phyloP scores from a whole-genome alignment of 208 protist genomes.

The Leishmania tarentolae region DNA sequence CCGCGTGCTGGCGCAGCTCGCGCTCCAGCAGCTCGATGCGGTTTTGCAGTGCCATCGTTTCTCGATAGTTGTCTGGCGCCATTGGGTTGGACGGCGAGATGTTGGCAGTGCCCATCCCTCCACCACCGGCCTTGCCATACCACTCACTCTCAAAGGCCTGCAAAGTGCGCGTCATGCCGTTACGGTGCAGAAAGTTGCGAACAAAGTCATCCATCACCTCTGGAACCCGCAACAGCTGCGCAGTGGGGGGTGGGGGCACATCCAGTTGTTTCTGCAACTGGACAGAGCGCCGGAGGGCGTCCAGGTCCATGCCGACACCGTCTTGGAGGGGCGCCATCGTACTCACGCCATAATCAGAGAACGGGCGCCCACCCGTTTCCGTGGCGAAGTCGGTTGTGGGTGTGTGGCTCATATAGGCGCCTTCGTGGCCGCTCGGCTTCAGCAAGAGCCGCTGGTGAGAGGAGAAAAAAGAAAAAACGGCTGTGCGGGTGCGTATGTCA shows the following conservation, averaged over 20 bases:
- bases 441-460: neutral
- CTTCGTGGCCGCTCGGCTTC: neutral
- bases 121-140: slow-evolving; percentile 45
- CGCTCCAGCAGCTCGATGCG: slow-evolving; percentile 77
- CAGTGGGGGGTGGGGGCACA: slow-evolving; percentile 71
- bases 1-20: slow-evolving; percentile 79
- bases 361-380: neutral
- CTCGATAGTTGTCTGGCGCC: slow-evolving; percentile 87
- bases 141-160: slow-evolving; percentile 90
- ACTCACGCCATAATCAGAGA: neutral
- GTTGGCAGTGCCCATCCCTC: slow-evolving; percentile 31
- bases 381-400: neutral
- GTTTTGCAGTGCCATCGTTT: slow-evolving; percentile 81
- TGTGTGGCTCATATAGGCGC: slow-evolving; percentile 1
- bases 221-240: slow-evolving; percentile 86
- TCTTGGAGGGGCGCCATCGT: slow-evolving; percentile 1
- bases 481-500: neutral
- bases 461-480: neutral
- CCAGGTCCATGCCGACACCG: slow-evolving; percentile 65
- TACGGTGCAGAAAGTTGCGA: slow-evolving; percentile 89
- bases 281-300: slow-evolving; percentile 54
- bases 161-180: slow-evolving; percentile 80
- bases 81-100: slow-evolving; percentile 58
- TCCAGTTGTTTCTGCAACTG: slow-evolving; percentile 52
- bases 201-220: slow-evolving; percentile 94